These are phyloP conservation scores for Auricularia heimuer DNA, from an alignment of 768 basidiomycete genomes.

Conservation along the genomic window DNA sequence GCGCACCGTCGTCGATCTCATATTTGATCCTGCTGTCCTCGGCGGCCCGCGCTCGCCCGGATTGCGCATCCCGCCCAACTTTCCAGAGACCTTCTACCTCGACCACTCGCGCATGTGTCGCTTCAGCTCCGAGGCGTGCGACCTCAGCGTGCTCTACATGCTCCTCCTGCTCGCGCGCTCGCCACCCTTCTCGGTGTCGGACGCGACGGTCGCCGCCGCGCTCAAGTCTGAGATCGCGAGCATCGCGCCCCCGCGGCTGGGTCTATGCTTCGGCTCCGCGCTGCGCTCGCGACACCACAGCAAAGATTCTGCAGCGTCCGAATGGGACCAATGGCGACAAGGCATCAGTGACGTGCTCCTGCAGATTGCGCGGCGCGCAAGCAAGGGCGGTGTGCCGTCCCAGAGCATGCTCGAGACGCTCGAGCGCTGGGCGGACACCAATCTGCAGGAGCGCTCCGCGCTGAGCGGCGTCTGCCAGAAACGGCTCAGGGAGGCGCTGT, in stretches of 20 bases:
- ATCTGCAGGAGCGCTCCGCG: constrained; percentile 51
- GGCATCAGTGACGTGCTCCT: constrained; percentile 59
- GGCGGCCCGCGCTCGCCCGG: constrained; percentile 23
- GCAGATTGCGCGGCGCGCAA: constrained; percentile 66
- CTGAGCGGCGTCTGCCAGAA: constrained; percentile 51
- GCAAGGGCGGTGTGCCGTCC: constrained; percentile 21
- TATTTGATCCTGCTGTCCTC: constrained; percentile 36
- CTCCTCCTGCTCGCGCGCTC: constrained; percentile 64
- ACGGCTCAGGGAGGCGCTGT: constrained; percentile 54
- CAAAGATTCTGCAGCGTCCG: not conserved
- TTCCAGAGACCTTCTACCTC: constrained; percentile 74
- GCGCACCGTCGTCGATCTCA: constrained; percentile 18
- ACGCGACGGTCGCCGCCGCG: not conserved
- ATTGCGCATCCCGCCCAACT: constrained; percentile 28
- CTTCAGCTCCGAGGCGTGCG: constrained; percentile 63
- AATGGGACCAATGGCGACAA: constrained; percentile 38
- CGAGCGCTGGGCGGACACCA: constrained; percentile 56
- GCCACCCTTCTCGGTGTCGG: not conserved
- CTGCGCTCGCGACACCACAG: not conserved
- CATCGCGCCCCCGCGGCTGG: not conserved
- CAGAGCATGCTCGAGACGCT: not conserved
- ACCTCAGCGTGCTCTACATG: constrained; percentile 68
- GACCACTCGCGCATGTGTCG: constrained; percentile 60
- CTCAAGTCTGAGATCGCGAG: not conserved
- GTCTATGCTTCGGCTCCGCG: not conserved